Conservation (phyloP, 306 rosid genomes). For the Trifolium pratense region DNA sequence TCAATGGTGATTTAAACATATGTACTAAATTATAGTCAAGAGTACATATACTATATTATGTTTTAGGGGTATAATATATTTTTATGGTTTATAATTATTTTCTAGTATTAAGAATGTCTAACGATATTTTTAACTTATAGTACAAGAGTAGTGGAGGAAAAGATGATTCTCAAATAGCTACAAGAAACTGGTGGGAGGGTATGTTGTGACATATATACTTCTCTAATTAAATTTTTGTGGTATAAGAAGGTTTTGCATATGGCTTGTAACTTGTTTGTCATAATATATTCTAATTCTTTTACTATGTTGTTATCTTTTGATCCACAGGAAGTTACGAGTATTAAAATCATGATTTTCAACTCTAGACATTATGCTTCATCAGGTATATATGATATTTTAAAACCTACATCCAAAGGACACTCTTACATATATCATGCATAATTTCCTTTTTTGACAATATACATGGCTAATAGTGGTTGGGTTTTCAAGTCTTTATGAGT, state of each 20-base stretch:
- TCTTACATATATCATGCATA: background rate
- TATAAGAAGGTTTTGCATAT: slow-evolving; percentile 21
- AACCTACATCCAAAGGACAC: background rate
- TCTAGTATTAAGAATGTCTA: slow-evolving; percentile 9
- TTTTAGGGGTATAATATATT: background rate
- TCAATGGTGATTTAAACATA: too few species aligned
- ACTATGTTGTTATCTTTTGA: slow-evolving; percentile 32
- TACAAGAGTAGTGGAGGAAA: slow-evolving; percentile 56
- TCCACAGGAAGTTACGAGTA: slow-evolving; percentile 77
- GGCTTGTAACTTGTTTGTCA: slow-evolving; percentile 2
- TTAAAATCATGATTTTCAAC: slow-evolving; percentile 49
- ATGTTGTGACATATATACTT: slow-evolving; percentile 25
- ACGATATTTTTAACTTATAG: slow-evolving; percentile 41
- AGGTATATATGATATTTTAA: slow-evolving; percentile 52
- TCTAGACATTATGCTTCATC: slow-evolving; percentile 35
- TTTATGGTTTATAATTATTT: background rate
- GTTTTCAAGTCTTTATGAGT: too few species aligned
- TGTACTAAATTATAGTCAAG: background rate
- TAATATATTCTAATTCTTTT: slow-evolving; percentile 35
- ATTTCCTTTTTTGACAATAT: background rate
- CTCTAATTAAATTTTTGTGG: background rate
- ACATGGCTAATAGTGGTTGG: too few species aligned
- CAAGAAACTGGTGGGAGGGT: slow-evolving; percentile 96
- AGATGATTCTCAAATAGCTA: slow-evolving; percentile 67
- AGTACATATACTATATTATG: background rate